A percentile compares a stretch with the other conserved stretches of the same genome.
Conservation (phyloP, 176 grass and related monocot genomes). For the Coix lacrymajobi region DNA sequence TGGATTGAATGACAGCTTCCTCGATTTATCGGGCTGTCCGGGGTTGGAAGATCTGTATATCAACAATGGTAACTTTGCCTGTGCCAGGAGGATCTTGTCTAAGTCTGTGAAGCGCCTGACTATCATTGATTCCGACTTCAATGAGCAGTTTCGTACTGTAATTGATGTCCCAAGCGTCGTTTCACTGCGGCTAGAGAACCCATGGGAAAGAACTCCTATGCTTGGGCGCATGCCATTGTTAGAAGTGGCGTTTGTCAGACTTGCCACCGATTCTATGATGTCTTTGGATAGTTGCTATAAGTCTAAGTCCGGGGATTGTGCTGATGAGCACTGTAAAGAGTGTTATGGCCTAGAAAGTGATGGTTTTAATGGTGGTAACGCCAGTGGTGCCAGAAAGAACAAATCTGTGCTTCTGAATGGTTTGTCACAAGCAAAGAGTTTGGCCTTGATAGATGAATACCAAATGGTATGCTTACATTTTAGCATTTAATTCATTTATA, state of each 20-base stretch:
- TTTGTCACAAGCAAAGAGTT: background rate
- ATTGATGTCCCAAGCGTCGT: background rate
- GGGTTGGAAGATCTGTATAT: slow-evolving; percentile 4
- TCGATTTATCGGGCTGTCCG: slow-evolving; percentile 16
- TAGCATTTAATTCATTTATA: background rate
- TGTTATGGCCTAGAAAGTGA: background rate
- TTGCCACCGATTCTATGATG: background rate
- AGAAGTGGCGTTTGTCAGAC: background rate
- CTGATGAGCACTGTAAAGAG: background rate
- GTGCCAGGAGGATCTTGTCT: background rate
- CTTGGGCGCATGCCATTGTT: background rate
- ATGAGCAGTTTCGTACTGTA: background rate
- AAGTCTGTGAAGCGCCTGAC: background rate
- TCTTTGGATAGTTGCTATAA: background rate
- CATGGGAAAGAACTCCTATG: background rate
- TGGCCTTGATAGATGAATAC: background rate
- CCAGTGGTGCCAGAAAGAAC: background rate
- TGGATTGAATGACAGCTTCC: background rate
- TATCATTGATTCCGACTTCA: too few relatives aligned
- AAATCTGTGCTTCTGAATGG: background rate
- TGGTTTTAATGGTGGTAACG: background rate
- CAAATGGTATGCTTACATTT: background rate
- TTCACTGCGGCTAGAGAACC: background rate
- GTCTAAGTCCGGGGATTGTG: background rate
- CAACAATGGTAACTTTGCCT: background rate